Evolutionary conservation across 139 green algal genomes (phyloP).

Genomic region (Gonium pectorale): DNA sequence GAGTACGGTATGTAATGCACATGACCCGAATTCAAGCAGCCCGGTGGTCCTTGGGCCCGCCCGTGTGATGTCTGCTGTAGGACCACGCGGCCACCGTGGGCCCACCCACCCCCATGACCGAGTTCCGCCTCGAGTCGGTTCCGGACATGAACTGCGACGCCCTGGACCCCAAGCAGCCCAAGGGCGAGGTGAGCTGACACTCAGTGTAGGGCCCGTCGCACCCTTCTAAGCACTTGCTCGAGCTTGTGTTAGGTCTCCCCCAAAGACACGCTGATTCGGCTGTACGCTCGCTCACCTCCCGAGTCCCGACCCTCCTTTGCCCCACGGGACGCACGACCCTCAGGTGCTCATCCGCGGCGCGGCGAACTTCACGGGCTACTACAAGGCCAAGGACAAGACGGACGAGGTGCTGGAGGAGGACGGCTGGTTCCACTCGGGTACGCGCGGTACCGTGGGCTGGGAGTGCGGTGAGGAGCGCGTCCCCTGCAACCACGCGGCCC

Average conservation of each 20-base stretch:
- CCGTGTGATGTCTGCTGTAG: too few species aligned
- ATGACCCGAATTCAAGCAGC: too few species aligned
- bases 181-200: constrained; percentile 51
- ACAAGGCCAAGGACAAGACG: constrained; percentile 86
- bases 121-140: constrained; percentile 43
- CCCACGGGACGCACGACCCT: too few species aligned
- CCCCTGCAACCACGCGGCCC: too few species aligned
- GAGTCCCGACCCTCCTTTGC: too few species aligned
- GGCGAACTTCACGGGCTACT: constrained; percentile 94
- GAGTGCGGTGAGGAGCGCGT: background rate
- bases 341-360: constrained; percentile 85
- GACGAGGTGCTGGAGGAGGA: constrained; percentile 71
- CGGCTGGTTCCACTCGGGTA: constrained; percentile 77
- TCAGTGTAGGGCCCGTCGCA: too few species aligned
- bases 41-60: too few species aligned
- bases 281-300: too few species aligned
- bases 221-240: too few species aligned
- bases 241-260: too few species aligned
- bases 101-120: constrained; percentile 54
- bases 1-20: too few species aligned
- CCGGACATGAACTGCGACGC: constrained; percentile 89
- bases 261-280: too few species aligned
- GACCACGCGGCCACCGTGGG: constrained; percentile 81
- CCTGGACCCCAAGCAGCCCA: constrained; percentile 62
- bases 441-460: background rate